These are phyloP conservation scores for Prototheca wickerhamii DNA, from an alignment of 163 green algal genomes.

Conservation along the genomic window DNA sequence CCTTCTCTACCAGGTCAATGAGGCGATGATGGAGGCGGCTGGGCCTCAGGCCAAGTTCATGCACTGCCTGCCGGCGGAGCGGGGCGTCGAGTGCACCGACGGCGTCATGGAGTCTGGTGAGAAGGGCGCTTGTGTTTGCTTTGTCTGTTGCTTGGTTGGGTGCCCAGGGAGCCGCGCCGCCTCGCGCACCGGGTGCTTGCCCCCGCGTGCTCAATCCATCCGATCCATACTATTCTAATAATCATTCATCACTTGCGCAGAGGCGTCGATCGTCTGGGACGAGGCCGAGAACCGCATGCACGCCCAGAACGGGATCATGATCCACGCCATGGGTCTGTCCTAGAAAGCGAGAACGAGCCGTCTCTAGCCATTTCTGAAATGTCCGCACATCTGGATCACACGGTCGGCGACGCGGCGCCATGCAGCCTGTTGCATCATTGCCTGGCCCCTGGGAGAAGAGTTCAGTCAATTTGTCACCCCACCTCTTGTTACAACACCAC, in stretches of 20 bases:
- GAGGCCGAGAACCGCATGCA: constrained; percentile 99
- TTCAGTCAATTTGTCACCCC: neutral
- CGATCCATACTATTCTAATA: too few relatives aligned
- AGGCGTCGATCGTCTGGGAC: constrained; percentile 43
- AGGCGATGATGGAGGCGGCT: constrained; percentile 78
- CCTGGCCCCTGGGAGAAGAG: too few relatives aligned
- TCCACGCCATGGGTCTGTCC: constrained; percentile 55
- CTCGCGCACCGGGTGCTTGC: too few relatives aligned
- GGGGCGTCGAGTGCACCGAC: constrained; percentile 88
- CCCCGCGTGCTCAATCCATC: too few relatives aligned
- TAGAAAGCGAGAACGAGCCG: too few relatives aligned
- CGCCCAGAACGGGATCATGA: constrained; percentile 93
- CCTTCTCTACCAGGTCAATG: constrained; percentile 64
- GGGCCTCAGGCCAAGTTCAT: constrained; percentile 86
- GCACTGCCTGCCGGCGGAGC: constrained; percentile 93
- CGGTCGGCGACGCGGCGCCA: too few relatives aligned
- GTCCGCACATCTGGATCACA: too few relatives aligned
- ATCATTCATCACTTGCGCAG: neutral
- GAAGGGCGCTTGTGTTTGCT: neutral
- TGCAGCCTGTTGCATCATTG: too few relatives aligned
- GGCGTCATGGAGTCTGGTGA: constrained; percentile 81
- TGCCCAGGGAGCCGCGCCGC: too few relatives aligned
- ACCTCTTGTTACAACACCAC: neutral
- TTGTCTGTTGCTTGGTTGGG: neutral
- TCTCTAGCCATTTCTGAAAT: too few relatives aligned